These are phyloP conservation scores for Coemansia sp. DNA, from an alignment of 192 early-diverging fungal species.

Conservation along the genomic window DNA sequence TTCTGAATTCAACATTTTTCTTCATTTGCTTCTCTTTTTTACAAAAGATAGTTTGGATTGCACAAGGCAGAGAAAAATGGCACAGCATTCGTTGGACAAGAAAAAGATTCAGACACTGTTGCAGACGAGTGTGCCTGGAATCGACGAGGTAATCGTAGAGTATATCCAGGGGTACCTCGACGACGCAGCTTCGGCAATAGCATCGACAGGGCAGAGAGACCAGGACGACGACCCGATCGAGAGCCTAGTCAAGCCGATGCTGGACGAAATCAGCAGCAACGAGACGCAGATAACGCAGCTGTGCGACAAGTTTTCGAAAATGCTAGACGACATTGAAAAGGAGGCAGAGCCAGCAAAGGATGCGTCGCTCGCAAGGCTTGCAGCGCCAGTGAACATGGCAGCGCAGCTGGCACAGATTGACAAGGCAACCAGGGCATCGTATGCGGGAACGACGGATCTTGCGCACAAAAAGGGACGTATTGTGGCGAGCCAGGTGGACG, in stretches of 20 bases:
- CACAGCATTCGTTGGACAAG: conserved; percentile 32
- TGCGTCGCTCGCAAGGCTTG: conserved; percentile 50
- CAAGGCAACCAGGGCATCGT: conserved; percentile 58
- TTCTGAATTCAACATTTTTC: not conserved
- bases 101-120: conserved; percentile 45
- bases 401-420: conserved; percentile 69
- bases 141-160: conserved; percentile 75
- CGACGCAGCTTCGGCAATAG: conserved; percentile 52
- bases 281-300: conserved; percentile 63
- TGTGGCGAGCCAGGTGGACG: conserved; percentile 71
- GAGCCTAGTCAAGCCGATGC: conserved; percentile 66
- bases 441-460: conserved; percentile 59
- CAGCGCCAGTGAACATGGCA: conserved; percentile 62
- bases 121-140: conserved; percentile 63
- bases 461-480: conserved; percentile 66
- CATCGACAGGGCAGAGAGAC: conserved; percentile 27
- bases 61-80: conserved; percentile 18
- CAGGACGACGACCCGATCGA: conserved; percentile 45
- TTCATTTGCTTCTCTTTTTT: not conserved
- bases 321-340: conserved; percentile 55
- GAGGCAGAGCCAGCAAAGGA: conserved; percentile 40
- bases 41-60: not conserved
- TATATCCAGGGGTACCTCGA: conserved; percentile 74
- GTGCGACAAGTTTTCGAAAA: conserved; percentile 66
- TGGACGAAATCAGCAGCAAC: conserved; percentile 68